Conservation (phyloP, 2,329 filamentous ascomycete genomes). For the Thermoascus crustaceus region DNA sequence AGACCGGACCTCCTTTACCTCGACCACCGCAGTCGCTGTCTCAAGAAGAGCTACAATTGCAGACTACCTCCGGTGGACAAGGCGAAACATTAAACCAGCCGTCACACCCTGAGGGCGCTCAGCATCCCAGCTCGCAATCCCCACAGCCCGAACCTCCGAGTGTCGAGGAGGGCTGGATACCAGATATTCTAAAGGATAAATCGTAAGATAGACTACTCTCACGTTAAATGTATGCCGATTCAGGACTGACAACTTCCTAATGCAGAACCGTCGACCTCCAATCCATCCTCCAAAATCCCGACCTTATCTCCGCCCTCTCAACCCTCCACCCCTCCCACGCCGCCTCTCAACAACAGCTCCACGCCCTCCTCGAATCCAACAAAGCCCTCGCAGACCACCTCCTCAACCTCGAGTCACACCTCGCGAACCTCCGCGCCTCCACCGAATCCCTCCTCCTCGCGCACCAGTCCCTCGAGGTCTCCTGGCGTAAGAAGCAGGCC, state of each 20-base stretch:
- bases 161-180: conserved; percentile 64
- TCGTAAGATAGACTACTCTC: conserved; percentile 49
- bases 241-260: not conserved
- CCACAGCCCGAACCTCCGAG: conserved; percentile 23
- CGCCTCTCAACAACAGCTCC: conserved; percentile 57
- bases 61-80: conserved; percentile 7
- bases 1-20: conserved; percentile 37
- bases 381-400: conserved; percentile 53
- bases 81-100: not conserved
- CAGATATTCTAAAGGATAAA: conserved; percentile 68
- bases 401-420: conserved; percentile 37
- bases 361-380: conserved; percentile 61
- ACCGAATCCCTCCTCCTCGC: conserved; percentile 76
- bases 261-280: conserved; percentile 49
- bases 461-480: conserved; percentile 79
- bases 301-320: conserved; percentile 66
- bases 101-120: conserved; percentile 7
- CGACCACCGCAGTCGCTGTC: conserved; percentile 35
- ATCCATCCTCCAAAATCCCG: conserved; percentile 62
- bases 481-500: conserved; percentile 79
- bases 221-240: conserved; percentile 12
- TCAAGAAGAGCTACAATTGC: conserved; percentile 19
- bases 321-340: conserved; percentile 65
- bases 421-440: conserved; percentile 49
- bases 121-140: conserved; percentile 9